Evolutionary conservation across 345 rosid species (phyloP), one percentile per base, ranked within the genome.

Genomic region (Populus pruinosa): DNA sequence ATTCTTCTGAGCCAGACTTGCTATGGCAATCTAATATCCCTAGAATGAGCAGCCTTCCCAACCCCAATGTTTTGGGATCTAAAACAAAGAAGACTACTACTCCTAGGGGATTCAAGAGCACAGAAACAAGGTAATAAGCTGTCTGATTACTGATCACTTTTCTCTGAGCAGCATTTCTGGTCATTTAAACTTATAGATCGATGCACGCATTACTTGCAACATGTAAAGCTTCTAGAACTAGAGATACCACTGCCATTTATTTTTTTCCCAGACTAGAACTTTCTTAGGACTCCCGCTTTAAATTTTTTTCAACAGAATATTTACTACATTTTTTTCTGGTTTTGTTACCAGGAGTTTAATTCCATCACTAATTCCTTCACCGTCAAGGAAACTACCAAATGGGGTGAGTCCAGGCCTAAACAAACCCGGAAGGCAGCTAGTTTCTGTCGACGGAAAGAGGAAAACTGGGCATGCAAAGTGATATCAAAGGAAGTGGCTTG

Each of bases 281-380:
- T n/a, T 8, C 12, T n/a, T 23, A 23, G 11, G 63, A 25, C n/a
- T 59, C 29, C 29, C 63, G 9, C 64, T 59, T 59, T 25, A 5
- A n/a, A 1, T 23, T 59, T 62, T 14, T 50, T 67, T 5, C 59
- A 36, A 21, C 33, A 20, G 8, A 41, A 27, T 33, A 8, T 71
- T 21, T 20, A 38, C 35, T 70, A 5, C 29, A 20, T 7, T 8
- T 39, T 69, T 56, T 36, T 61, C 65, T 69, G 71, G 71, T 36
- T 44, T 66, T 74, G 43, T 67, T 12, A 64, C 33, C 83, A 89
- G 94, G 92, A 92, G 94, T 73, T 56, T 87, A 61, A 88, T 91
- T 67, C 99, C 98, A 53, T 87, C 96, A 49, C 77, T 88, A 80
- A 89, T 89, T 55, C 94, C 93, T 61, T 79, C 89, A 5, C 90